Evolutionary conservation across 192 early-diverging fungal genomes (phyloP), one percentile per base, ranked within the genome.

Genomic region (Gaertneriomyces semiglobifer): DNA sequence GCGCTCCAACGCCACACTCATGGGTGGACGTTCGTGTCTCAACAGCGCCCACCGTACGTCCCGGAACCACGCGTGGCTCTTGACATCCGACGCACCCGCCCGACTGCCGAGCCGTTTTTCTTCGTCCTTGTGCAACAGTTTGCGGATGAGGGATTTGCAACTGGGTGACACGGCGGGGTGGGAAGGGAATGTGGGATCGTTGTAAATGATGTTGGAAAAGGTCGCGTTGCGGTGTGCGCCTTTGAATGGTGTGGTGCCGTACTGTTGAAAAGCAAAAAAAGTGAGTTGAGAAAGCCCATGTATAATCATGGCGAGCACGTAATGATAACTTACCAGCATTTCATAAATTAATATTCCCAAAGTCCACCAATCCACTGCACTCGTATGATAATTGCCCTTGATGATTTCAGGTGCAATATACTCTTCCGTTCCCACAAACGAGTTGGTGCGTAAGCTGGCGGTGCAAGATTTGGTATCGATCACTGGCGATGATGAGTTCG

Each of bases 381-480:
- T 89, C 5, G 95, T 94, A 79, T 99, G 95, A 11, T 95, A 95
- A 51, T 83, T 80, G 46, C 95, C 95, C 60, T 89, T 91, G 79
- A 99, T 98, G 16, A 99, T 93, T 75, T 99, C 96, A 45, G 96
- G 96, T 18, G 96, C 93, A 88, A 99, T 96, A 73, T 98, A 98
- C 79, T 98, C 96, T 76, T 98, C 95, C 3, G 96, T 99, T 7
- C 96, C 96, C 14, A 98, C 95, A 85, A 99, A 99, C 57, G 92
- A 94, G 77, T 99, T 98, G 5, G 96, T 97, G 58, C 93, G 83
- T 53, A 93, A 71, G 66, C 85, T 84, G 58, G 90, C 86, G 60
- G 92, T 93, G 74, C 93, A 95, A 10, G 86, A 79, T 55, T 89
- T 90, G 39, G 94, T 97, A 73, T 97, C 91, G 64, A 97, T 86